Base-by-base conservation (phyloP, 352 stramenopile genomes). In the Pythium aquatile region DNA sequence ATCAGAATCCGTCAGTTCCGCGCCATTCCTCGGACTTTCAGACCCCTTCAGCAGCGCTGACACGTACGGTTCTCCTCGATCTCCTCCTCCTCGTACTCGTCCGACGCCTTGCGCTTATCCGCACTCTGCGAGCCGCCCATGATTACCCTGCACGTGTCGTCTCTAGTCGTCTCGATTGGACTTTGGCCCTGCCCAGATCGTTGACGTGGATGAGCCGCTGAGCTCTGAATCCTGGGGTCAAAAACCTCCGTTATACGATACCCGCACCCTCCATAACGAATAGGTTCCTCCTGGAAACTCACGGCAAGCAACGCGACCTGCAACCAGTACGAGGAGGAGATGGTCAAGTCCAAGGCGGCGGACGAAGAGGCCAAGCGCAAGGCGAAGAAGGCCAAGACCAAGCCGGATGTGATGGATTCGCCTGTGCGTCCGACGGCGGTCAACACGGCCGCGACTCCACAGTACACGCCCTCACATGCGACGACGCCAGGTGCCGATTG, bases 331-430 rank as follows among this genome's bases (percentile, higher is more conserved):
- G 39, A 53, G 17, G 10, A 56, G 33, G 35, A 53, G 47, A 91
- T 91, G 80, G 75, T 69, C 55, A 90, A 86, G 67, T 74, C 78
- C 24, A 88, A 87, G 44, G 68, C 79, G 5, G 72, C 73, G 16
- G 82, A 76, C 56, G 79, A 92, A 59, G 81, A 92, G 30, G 65
- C 77, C 47, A 90, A 90, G 76, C 81, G 79, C 64, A 87, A 82
- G 60, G 75, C 74, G 37, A 92, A 90, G 60, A 75, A 81, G 5
- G 67, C 70, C 29, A 92, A 92, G 68, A 59, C 74, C 29, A 71
- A 69, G 30, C 61, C 78, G 20, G 75, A 89, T 11, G 62, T 55
- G 24, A 58, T 63, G 8, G 68, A 72, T 30, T 70, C 68, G 28
- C 65, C 66, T 9, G 64, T 63, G 29, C 59, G 56, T 11, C 63